Percentiles rank a stretch among this genome's conserved stretches.
These are phyloP conservation scores for Eucalyptus regnans DNA, from an alignment of 345 rosid genomes.

Conservation along the genomic window DNA sequence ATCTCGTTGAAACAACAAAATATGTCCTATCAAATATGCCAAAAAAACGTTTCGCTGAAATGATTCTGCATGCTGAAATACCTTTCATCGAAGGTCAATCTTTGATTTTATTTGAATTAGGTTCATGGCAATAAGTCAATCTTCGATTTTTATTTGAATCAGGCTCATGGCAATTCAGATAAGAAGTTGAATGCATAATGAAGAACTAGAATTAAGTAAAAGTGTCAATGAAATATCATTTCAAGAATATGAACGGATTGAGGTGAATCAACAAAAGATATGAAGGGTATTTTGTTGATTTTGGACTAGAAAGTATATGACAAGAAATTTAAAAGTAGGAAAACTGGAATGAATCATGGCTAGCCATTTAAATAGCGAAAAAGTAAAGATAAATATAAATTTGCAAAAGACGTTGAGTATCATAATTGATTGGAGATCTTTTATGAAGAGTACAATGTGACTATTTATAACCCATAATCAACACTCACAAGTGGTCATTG, in stretches of 20 bases:
- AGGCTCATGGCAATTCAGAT: rapidly evolving
- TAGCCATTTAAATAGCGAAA: not conserved
- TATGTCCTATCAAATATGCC: not conserved
- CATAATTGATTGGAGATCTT: not conserved
- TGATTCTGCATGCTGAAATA: not conserved
- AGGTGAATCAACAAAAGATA: not conserved
- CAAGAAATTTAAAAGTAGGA: not conserved
- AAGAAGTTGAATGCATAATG: not conserved
- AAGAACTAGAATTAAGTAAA: not conserved
- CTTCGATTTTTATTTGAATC: not conserved
- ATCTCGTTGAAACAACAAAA: not conserved
- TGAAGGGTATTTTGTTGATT: not conserved
- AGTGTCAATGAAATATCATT: not conserved
- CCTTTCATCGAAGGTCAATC: not conserved
- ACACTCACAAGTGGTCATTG: rapidly evolving
- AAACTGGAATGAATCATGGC: not conserved
- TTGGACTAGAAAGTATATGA: not conserved
- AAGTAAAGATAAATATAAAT: not conserved
- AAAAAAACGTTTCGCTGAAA: rapidly evolving
- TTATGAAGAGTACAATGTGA: not conserved
- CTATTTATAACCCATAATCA: not conserved
- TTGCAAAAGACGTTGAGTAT: not conserved
- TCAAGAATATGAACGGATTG: not conserved
- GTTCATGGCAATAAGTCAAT: not conserved
- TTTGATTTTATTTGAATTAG: not conserved